Base-by-base conservation (phyloP, 129 eudicot species). In the Artemisia tridentata region DNA sequence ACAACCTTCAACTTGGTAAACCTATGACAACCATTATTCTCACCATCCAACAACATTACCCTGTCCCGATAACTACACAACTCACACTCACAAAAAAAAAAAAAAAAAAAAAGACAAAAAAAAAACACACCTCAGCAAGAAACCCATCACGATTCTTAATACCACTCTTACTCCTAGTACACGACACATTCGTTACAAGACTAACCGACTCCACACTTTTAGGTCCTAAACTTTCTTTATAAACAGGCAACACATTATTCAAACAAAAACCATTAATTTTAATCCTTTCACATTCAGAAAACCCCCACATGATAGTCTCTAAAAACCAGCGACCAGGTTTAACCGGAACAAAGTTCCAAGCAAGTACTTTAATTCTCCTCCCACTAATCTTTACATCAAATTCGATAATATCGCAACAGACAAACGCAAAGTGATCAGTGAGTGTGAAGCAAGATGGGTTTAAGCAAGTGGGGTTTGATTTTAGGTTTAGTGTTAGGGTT, bases 311-410 rank as follows among this genome's bases (percentile, higher is more conserved):
- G 57, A 90, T 85, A 14, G 90, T 88, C 54, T 95, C 99, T 64
- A 95, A 49, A 21, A 68, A 80, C 0, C 96, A 97, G 6, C 79
- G 72, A 16, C 70, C 81, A 34, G 63, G 79, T 61, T 90, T 87
- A 3, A 70, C 20, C 18, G 97, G 99, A 74, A 95, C 72, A 46
- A 85, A 95, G 64, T 95, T 95, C 96, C 96, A 95, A 72, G 96
- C 83, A 1, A 72, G 57, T 29, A 90, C 73, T 15, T 45, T 71
- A 72, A 95, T 79, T 68, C 56, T 79, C 62, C 61, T 79, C 14
- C 88, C 87, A 2, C 90, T 69, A 11, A 86, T 47, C 2, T 58
- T 65, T 31, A 83, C 65, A 61, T 82, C 79, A 31, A 95, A 78
- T 46, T 77, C 72, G 21, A 95, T 78, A 68, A 95, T 52, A 50